Evolutionary conservation across 164 flowering plant species (phyloP), one percentile per base, ranked within the genome.

Genomic region (Annona cherimola): DNA sequence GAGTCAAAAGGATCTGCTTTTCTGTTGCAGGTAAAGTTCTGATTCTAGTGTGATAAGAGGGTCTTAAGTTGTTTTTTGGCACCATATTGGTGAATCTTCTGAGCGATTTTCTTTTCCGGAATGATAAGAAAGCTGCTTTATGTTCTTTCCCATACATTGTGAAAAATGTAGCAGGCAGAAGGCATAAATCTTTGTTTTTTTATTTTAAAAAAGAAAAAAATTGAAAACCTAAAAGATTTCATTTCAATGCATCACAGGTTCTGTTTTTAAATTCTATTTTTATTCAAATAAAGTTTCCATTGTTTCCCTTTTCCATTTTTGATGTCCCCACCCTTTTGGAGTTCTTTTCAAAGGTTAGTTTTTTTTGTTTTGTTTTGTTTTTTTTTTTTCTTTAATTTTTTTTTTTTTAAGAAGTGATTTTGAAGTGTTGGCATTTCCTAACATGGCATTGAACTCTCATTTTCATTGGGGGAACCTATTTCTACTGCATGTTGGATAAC

Each of bases 1-100:
- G 92, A 90, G 82, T 78, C 79, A 19, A 85, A 66, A 74, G 99
- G 91, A 74, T 79, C 93, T 74, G 78, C 79, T 70, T 94, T 90
- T 81, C 83, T 94, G 71, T 69, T 69, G 61, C 90, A 94, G 98
- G 99, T 94, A 55, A 75, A 43, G 39, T 42, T 46, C 42, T 64
- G 54, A 43, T 45, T 19, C 45, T 45, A 4, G n/a, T 5, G 11
- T 61, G 35, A 54, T 35, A 64, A 14, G 5, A 35, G 41, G 40
- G 41, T 3, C 35, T 61, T 61, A n/a, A 61, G n/a, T 61, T 61
- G 20, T 61, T 61, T 12, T 9, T 62, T 62, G 4, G 63, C 35
- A 41, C 16, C 8, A 11, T 42, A n/a, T 64, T 40, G 43, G 18
- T 63, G 16, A 14, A 63, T 63, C 3, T 55, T 11, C 18, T 63